Base-by-base conservation (phyloP, 257 asterid species). In the Agastache rugosa region DNA sequence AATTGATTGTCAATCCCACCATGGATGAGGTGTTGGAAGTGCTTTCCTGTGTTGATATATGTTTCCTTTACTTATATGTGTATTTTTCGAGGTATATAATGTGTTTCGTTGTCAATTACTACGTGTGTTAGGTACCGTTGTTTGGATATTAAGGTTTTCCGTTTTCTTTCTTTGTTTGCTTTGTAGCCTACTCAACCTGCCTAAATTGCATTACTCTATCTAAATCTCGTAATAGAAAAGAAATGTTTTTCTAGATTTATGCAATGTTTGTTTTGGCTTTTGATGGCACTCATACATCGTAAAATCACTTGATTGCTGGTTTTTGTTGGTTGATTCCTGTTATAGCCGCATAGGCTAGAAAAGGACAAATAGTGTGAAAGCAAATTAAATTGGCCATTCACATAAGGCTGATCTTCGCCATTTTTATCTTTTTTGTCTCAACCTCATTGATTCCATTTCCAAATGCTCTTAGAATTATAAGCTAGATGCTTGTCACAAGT, bases 1-100 rank as follows among this genome's bases (percentile, higher is more conserved):
- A 87, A 78, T 77, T 90, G 79, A 71, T 92, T 69, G 88, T 92
- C 72, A 94, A 94, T 80, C 99, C 99, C 63, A 94, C 90, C 80
- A 89, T 89, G 96, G 96, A 89, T 61, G 99, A 94, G 98, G 99
- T 94, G 76, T 54, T 22, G 58, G 27, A 27, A 41, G 71, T 59
- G 17, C 53, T 29, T 66, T 45, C 31, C 50, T 60, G 53, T 67
- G 34, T 79, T 58, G 56, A 19, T 15, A 25, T 42, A 64, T 34
- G 31, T 48, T 42, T 25, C 16, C 4, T 44, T 39, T 39, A 14
- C 31, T 25, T 60, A 41, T 44, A 19, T 22, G 15, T 6, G 37
- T 31, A 23, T 1, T 65, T 23, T 50, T 8, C 1, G 73, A 63
- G 54, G 34, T 27, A 37, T 39, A 59, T 3, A 10, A 8, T 12